A percentile compares a stretch with the other conserved stretches of the same genome.
Evolutionary conservation across 352 stramenopile species (phyloP).

Genomic region (Aphanomyces astaci): DNA sequence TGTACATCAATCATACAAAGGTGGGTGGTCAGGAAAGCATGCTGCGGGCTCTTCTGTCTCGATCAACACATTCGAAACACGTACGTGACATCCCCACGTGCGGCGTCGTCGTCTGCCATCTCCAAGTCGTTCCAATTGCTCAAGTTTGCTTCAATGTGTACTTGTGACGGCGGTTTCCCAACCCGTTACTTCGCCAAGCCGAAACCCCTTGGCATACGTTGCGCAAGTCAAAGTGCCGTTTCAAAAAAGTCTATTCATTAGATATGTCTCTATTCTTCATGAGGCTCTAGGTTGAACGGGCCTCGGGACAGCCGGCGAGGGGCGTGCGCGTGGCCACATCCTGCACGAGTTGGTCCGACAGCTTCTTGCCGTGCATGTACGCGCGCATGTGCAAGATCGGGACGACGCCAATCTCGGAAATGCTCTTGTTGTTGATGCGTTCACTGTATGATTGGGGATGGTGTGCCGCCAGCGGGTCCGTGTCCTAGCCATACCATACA

Average conservation of each 20-base stretch:
- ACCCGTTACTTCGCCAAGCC: neutral
- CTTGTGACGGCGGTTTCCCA: neutral
- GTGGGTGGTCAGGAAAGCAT: no score
- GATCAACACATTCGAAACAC: neutral
- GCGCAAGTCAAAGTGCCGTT: no score
- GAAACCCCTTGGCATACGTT: no score
- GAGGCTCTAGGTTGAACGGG: conserved; percentile 3
- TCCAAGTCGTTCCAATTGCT: neutral
- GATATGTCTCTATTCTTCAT: neutral
- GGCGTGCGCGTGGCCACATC: conserved; percentile 71
- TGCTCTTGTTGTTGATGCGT: conserved; percentile 82
- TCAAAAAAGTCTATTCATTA: no score
- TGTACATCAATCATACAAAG: no score
- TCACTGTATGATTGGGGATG: conserved; percentile 89
- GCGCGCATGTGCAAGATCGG: conserved; percentile 96
- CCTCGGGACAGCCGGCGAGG: conserved; percentile 46
- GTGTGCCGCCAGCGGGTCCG: conserved; percentile 79
- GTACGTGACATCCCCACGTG: neutral
- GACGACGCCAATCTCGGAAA: conserved; percentile 89
- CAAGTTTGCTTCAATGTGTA: neutral
- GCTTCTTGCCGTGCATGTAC: conserved; percentile 87
- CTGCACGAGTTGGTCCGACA: conserved; percentile 78
- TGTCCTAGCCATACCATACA: neutral
- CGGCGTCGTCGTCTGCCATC: neutral
- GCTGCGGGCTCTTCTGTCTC: no score